These are phyloP conservation scores for Phyllachora maydis DNA, from an alignment of 2,329 filamentous ascomycete species.

Conservation along the genomic window DNA sequence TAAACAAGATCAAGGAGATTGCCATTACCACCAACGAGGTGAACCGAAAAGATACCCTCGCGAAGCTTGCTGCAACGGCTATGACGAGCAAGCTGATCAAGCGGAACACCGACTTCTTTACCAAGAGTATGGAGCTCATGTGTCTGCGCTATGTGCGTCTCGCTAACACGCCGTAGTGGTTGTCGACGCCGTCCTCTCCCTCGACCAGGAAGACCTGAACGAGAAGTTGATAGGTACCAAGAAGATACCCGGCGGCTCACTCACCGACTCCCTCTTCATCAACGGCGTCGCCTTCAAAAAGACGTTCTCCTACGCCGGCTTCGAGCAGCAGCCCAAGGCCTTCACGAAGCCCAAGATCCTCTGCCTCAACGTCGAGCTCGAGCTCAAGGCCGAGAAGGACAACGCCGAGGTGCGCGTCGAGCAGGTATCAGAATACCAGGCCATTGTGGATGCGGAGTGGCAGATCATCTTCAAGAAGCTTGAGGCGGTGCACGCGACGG, in stretches of 20 bases:
- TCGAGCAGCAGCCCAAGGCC: conserved; percentile 95
- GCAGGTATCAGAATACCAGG: conserved; percentile 97
- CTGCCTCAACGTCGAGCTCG: conserved; percentile 91
- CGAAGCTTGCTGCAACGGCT: conserved; percentile 79
- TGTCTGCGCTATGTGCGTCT: no score
- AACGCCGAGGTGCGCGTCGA: conserved; percentile 96
- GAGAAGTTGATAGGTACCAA: conserved; percentile 97
- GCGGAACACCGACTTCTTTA: conserved; percentile 91
- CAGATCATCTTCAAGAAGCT: conserved; percentile 99
- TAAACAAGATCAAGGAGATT: conserved; percentile 99
- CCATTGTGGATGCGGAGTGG: conserved; percentile 98
- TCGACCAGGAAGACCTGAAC: conserved; percentile 93
- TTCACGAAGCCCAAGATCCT: conserved; percentile 93
- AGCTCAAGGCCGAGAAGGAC: conserved; percentile 98
- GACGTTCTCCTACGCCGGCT: conserved; percentile 96
- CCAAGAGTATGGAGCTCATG: conserved; percentile 59
- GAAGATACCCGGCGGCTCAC: conserved; percentile 89
- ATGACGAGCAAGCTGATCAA: conserved; percentile 99
- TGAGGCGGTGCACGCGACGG: conserved; percentile 81
- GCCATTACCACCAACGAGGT: conserved; percentile 66
- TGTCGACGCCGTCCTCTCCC: conserved; percentile 82
- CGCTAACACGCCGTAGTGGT: conserved; percentile 46
- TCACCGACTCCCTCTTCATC: conserved; percentile 91
- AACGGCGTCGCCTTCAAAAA: conserved; percentile 99
- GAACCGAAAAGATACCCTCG: conserved; percentile 70